Base-by-base conservation (phyloP, 495 filamentous ascomycete genomes). In the Aspergillus cavernicola region DNA sequence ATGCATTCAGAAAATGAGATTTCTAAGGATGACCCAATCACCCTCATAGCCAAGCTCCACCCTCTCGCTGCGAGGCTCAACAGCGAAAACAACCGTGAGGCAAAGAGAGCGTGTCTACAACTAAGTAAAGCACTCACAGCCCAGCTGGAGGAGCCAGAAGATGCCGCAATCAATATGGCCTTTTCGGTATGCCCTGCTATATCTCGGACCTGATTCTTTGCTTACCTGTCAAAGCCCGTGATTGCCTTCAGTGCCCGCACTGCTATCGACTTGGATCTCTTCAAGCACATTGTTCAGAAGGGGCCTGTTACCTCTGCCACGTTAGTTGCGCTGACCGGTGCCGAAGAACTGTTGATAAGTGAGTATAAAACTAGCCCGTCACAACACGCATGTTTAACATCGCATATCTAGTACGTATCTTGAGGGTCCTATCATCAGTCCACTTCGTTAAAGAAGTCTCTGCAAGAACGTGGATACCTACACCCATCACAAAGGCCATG, bases 401-500 rank as follows among this genome's bases (percentile, higher is more conserved):
- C 16, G 4, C 12, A 22, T 13, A 15, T 19, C 29, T 20, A 53
- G 51, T 38, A 7, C 51, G 51, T 31, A 29, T 53, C 31, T 35
- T 53, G 6, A 24, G 51, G 0, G 41, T 45, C 22, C 51, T 53
- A 0, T 45, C 41, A 20, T 12, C 51, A 10, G 41, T 40, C 0
- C 51, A 53, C 33, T 47, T 53, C n/a, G 40, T 40, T n/a, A 13
- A 38, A 18, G 41, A 53, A 39, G 19, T 31, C 22, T 20, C 29
- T 9, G 2, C 41, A 0, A 8, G 41, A 28, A 39, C 51, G n/a
- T 47, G 51, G 51, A 12, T 12, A 12, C 18, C 51, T 4, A 53
- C 51, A 24, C 51, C 19, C 20, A 53, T 47, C 32, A 53, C 51
- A 19, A 9, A 47, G 13, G 32, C 42, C 31, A 53, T 53, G 51